A percentile compares a stretch with the other conserved stretches of the same genome.
phyloP scores from a whole-genome alignment of 2,329 filamentous ascomycete species.

The Aureobasidium uvarum region DNA sequence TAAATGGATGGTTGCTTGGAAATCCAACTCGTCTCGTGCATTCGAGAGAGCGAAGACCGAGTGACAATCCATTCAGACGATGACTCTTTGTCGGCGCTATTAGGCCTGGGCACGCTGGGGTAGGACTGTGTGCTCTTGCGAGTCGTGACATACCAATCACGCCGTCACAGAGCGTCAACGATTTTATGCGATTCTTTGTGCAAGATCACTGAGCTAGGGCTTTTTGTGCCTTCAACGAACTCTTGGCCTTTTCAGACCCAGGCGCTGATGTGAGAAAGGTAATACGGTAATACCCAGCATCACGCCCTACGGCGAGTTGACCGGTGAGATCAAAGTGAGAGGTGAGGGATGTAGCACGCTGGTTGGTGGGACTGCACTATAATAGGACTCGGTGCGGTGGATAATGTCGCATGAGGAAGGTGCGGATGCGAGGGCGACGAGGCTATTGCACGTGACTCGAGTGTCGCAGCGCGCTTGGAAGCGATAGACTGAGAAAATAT shows the following conservation, averaged over 20 bases:
- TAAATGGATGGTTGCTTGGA: slow-evolving; percentile 3
- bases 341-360: not conserved
- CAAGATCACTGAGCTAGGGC: not conserved
- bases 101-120: not conserved
- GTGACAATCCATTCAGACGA: not conserved
- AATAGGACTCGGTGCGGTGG: not conserved
- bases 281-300: not conserved
- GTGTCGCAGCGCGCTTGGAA: slow-evolving; percentile 2
- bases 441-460: not conserved
- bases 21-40: slow-evolving; percentile 10
- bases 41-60: not conserved
- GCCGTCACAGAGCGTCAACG: slow-evolving; percentile 8
- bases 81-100: slow-evolving; percentile 17
- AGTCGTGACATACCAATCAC: slow-evolving; percentile 16
- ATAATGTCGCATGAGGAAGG: not conserved
- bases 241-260: not conserved
- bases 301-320: not conserved
- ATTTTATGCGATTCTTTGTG: slow-evolving; percentile 9
- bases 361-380: not conserved
- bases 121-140: slow-evolving; percentile 1
- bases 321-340: not conserved
- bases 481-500: slow-evolving; percentile 21
- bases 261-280: not conserved
- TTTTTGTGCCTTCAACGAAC: not conserved
- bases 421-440: not conserved